Percentiles rank a stretch among this genome's conserved stretches.
These are phyloP conservation scores for Annona cherimola DNA, from an alignment of 164 flowering plant genomes.

Conservation along the genomic window DNA sequence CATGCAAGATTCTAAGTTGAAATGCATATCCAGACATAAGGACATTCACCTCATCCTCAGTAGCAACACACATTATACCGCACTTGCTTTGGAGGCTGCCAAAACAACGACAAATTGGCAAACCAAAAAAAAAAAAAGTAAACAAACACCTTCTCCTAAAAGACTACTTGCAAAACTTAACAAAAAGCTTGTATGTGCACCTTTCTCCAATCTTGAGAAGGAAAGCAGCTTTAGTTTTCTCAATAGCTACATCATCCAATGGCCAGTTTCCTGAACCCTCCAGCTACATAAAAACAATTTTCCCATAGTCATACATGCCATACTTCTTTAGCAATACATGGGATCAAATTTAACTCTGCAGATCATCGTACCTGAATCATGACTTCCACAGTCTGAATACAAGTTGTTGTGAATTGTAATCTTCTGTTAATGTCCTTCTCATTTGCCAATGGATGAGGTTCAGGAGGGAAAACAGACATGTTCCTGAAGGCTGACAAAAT, in stretches of 20 bases:
- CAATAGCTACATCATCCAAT: constrained; percentile 65
- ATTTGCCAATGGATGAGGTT: constrained; percentile 71
- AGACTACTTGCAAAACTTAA: neutral
- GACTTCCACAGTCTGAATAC: constrained; percentile 75
- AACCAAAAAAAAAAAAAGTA: neutral
- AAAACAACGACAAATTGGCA: constrained; percentile 16
- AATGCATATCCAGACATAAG: constrained; percentile 85
- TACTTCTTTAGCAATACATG: neutral
- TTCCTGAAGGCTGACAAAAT: constrained; percentile 65
- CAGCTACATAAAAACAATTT: constrained; percentile 39
- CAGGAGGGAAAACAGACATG: constrained; percentile 85
- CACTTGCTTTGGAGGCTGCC: constrained; percentile 64
- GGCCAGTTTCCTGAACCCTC: constrained; percentile 99
- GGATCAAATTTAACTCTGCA: neutral
- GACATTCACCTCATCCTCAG: constrained; percentile 75
- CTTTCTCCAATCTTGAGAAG: constrained; percentile 87
- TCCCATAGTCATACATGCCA: neutral
- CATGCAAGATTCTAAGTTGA: constrained; percentile 84
- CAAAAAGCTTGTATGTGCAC: constrained; percentile 25
- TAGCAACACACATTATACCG: constrained; percentile 62
- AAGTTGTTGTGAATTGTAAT: constrained; percentile 37
- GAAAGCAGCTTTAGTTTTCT: constrained; percentile 88
- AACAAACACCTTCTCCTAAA: neutral
- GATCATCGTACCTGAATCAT: constrained; percentile 67
- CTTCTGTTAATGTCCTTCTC: constrained; percentile 32